phyloP scores from a whole-genome alignment of 495 filamentous ascomycete genomes.

The Neurospora sp. region DNA sequence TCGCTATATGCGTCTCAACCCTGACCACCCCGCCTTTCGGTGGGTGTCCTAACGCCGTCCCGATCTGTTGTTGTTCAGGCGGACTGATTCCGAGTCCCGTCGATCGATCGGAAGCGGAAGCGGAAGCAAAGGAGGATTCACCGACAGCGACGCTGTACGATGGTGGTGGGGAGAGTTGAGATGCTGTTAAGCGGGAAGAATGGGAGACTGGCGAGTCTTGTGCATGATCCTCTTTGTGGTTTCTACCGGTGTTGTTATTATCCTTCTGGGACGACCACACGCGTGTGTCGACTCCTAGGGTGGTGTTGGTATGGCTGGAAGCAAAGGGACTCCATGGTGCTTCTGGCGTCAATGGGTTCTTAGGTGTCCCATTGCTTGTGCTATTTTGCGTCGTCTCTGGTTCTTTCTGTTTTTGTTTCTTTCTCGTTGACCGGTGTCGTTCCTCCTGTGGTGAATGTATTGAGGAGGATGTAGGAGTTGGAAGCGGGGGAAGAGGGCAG shows the following conservation, averaged over 20 bases:
- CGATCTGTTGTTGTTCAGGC: not conserved
- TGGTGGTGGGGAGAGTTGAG: not conserved
- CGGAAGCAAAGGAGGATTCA: not conserved
- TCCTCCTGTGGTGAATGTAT: not conserved
- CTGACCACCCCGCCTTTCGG: not conserved
- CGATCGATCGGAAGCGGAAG: not conserved
- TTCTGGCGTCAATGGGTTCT: not conserved
- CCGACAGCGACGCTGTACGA: not conserved
- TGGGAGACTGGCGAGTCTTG: not conserved
- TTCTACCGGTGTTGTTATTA: too few relatives aligned
- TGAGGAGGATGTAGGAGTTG: not conserved
- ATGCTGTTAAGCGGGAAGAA: not conserved
- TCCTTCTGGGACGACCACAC: slow-evolving; percentile 4
- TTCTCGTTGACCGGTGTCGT: not conserved
- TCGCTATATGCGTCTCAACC: slow-evolving; percentile 8
- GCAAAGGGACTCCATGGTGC: not conserved
- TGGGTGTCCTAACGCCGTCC: not conserved
- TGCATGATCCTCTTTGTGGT: too few relatives aligned
- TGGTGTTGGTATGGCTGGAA: not conserved
- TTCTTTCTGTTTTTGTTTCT: not conserved
- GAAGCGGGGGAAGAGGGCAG: not conserved
- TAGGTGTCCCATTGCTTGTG: not conserved
- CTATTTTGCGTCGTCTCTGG: not conserved
- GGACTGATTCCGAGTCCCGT: not conserved
- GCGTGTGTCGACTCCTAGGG: not conserved